Conservation (phyloP, 495 filamentous ascomycete species). For the Penicillium roqueforti region DNA sequence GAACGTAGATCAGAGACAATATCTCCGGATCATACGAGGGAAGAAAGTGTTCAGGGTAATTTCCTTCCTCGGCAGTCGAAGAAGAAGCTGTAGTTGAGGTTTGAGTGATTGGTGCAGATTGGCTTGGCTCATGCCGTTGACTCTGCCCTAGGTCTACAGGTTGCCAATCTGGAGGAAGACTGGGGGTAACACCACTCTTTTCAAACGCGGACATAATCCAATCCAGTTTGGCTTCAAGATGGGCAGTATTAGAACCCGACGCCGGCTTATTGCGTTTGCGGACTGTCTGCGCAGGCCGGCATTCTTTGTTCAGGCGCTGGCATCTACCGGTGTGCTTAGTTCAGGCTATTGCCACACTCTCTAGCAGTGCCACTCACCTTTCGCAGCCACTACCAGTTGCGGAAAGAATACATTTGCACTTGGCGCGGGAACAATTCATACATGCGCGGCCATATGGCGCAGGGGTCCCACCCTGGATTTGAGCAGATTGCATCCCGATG, state of each 20-base stretch:
- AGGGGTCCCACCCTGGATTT: slow-evolving; percentile 18
- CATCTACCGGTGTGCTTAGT: slow-evolving; percentile 39
- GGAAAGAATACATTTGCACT: slow-evolving; percentile 51
- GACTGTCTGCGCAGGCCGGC: slow-evolving; percentile 31
- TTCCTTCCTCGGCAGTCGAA: slow-evolving; percentile 5
- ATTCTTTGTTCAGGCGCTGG: slow-evolving; percentile 43
- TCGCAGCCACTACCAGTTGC: slow-evolving; percentile 40
- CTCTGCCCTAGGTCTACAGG: slow-evolving; percentile 5
- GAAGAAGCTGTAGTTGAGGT: slow-evolving; percentile 13
- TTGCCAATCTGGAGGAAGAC: slow-evolving; percentile 15
- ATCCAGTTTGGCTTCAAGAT: slow-evolving; percentile 51
- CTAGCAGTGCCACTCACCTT: slow-evolving; percentile 29
- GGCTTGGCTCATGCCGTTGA: slow-evolving; percentile 4
- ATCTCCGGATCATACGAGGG: slow-evolving; percentile 7
- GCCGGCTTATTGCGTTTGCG: slow-evolving; percentile 32
- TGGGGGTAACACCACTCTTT: slow-evolving; percentile 11
- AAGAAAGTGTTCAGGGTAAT: background rate
- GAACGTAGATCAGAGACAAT: slow-evolving; percentile 15
- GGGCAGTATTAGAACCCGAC: slow-evolving; percentile 27
- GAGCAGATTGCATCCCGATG: slow-evolving; percentile 17
- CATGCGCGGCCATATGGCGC: slow-evolving; percentile 49
- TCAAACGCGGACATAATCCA: slow-evolving; percentile 46
- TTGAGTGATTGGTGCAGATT: background rate
- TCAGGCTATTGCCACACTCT: background rate
- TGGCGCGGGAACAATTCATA: slow-evolving; percentile 51